Evolutionary conservation across 192 early-diverging fungal genomes (phyloP).

Genomic region (Backusella liffmaniae): DNA sequence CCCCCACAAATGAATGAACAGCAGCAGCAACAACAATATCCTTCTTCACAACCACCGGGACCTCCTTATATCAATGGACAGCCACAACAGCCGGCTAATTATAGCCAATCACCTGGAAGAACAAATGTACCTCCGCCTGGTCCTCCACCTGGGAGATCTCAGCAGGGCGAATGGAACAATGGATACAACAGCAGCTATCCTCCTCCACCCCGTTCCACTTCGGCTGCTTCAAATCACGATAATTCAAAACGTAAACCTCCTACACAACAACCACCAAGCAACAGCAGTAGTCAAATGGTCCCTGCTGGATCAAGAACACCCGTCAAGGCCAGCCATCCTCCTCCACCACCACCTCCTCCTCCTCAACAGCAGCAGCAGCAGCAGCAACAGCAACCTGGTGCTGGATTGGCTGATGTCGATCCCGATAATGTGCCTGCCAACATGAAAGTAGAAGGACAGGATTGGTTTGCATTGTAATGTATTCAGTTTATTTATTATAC

Average conservation of each 20-base stretch:
- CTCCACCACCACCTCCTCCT: background rate
- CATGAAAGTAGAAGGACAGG: conserved; percentile 75
- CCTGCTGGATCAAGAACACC: conserved; percentile 10
- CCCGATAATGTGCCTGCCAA: conserved; percentile 72
- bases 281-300: background rate
- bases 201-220: background rate
- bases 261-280: background rate
- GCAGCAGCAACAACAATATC: conserved; percentile 34
- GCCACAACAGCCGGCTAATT: background rate
- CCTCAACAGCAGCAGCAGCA: no score
- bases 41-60: background rate
- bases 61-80: conserved; percentile 11
- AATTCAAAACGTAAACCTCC: conserved; percentile 18
- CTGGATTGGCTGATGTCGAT: conserved; percentile 69
- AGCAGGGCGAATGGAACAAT: background rate
- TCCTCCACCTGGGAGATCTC: background rate
- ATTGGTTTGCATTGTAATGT: conserved; percentile 84
- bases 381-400: conserved; percentile 12
- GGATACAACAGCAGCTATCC: background rate
- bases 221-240: background rate
- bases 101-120: background rate
- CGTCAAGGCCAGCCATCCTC: background rate
- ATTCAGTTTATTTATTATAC: background rate
- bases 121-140: background rate
- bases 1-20: conserved; percentile 55